Percentiles rank a stretch among this genome's conserved stretches.
These are phyloP conservation scores for Crithidia fasciculata DNA, from an alignment of 208 protist genomes.

Conservation along the genomic window DNA sequence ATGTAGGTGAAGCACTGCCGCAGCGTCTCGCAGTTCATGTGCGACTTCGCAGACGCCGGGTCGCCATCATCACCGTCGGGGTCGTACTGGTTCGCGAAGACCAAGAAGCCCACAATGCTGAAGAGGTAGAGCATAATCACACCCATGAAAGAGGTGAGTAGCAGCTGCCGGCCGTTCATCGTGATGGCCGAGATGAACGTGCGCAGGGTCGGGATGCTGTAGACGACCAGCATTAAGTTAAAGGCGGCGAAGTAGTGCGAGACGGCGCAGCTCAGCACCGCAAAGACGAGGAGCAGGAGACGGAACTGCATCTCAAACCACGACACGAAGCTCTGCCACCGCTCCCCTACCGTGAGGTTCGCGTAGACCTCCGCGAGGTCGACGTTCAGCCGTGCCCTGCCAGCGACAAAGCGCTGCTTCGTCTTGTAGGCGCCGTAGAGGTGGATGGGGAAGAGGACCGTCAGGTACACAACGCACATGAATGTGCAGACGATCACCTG, in stretches of 20 bases:
- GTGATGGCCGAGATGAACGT: slow-evolving; percentile 84
- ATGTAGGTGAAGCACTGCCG: slow-evolving; percentile 80
- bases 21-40: slow-evolving; percentile 65
- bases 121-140: slow-evolving; percentile 85
- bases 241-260: slow-evolving; percentile 81
- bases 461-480: slow-evolving; percentile 55
- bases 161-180: slow-evolving; percentile 79
- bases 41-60: slow-evolving; percentile 1
- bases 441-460: slow-evolving; percentile 58
- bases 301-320: slow-evolving; percentile 66
- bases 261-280: slow-evolving; percentile 57
- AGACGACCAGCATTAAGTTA: slow-evolving; percentile 75
- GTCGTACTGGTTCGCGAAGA: slow-evolving; percentile 64
- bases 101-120: slow-evolving; percentile 75
- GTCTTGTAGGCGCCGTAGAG: slow-evolving; percentile 66
- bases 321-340: slow-evolving; percentile 38
- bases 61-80: slow-evolving; percentile 31
- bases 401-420: slow-evolving; percentile 54
- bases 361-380: slow-evolving; percentile 59
- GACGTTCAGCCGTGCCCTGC: slow-evolving; percentile 47
- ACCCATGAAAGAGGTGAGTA: slow-evolving; percentile 69
- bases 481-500: slow-evolving; percentile 57
- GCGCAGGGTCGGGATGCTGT: slow-evolving; percentile 73
- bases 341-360: slow-evolving; percentile 50
- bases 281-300: slow-evolving; percentile 57